Base-by-base conservation (phyloP, 2,329 filamentous ascomycete genomes). In the Phialophora verrucosa region DNA sequence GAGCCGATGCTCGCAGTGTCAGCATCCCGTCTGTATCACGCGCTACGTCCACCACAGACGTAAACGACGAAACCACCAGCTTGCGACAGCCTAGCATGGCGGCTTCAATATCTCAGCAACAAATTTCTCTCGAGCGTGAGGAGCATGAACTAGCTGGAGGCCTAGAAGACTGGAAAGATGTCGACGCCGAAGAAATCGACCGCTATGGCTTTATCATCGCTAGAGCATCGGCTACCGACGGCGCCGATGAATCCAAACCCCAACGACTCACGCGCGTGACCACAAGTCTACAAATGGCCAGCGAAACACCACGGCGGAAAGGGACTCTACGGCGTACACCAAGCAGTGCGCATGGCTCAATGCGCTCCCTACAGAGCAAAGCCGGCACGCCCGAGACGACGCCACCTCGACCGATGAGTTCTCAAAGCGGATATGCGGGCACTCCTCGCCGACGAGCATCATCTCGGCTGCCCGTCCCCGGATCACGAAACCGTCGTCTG, bases 121-220 rank as follows among this genome's bases (percentile, higher is more conserved):
- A 63, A 20, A 44, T 60, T 17, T n/a, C 59, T 14, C 58, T 47
- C 11, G 61, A 79, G 58, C 80, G 83, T 69, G 84, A 88, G 69
- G 78, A 83, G 11, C 78, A 81, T 58, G 87, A 89, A 75, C 76
- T 85, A 35, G 87, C 87, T 25, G 87, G 87, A 7, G 87, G 87
- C 2, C 83, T 88, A 57, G 87, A 90, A 69, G 87, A 89, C 70
- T 90, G 87, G 87, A 81, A 85, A 66, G 83, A 89, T 74, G 77
- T 90, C 11, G 80, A 84, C 20, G 84, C 81, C 5, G 83, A 79
- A 14, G 83, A 88, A 68, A 86, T 89, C 3, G 87, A 90, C 74
- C 81, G 87, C 66, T 90, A 89, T 74, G 87, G 87, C 10, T 90
- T 90, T 76, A 89, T 90, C 67, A 62, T 69, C 7, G 59, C 70